These are phyloP conservation scores for Durio zibethinus DNA, from an alignment of 345 rosid species.

Conservation along the genomic window DNA sequence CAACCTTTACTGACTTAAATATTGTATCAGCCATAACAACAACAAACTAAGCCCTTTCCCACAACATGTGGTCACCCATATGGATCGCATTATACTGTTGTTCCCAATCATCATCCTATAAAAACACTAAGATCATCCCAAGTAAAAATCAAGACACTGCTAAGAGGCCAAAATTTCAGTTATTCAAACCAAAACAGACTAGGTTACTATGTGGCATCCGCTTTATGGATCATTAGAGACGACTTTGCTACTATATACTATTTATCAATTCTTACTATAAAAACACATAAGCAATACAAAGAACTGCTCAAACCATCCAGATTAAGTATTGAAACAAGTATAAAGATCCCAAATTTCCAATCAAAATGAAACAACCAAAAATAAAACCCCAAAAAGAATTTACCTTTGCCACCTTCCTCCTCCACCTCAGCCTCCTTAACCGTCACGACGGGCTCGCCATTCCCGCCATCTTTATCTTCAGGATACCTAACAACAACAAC, in stretches of 20 bases:
- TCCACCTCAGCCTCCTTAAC: constrained; percentile 25
- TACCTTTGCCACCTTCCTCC: constrained; percentile 43
- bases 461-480: constrained; percentile 52
- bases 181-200: not conserved
- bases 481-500: constrained; percentile 86
- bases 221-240: not conserved
- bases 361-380: not conserved
- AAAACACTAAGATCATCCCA: not conserved
- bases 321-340: not conserved
- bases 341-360: not conserved
- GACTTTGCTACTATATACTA: not conserved
- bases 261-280: not conserved
- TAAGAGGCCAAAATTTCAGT: not conserved
- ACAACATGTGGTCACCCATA: not conserved
- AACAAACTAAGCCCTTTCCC: not conserved
- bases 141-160: not conserved
- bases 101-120: not conserved
- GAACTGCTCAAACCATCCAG: not conserved
- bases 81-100: not conserved
- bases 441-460: constrained; percentile 35
- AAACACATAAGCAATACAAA: not conserved
- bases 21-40: not conserved
- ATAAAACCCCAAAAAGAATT: not conserved
- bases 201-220: not conserved
- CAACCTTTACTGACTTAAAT: not conserved